Evolutionary conservation across 352 stramenopile species (phyloP).

Genomic region (Globisporangium perplexum): DNA sequence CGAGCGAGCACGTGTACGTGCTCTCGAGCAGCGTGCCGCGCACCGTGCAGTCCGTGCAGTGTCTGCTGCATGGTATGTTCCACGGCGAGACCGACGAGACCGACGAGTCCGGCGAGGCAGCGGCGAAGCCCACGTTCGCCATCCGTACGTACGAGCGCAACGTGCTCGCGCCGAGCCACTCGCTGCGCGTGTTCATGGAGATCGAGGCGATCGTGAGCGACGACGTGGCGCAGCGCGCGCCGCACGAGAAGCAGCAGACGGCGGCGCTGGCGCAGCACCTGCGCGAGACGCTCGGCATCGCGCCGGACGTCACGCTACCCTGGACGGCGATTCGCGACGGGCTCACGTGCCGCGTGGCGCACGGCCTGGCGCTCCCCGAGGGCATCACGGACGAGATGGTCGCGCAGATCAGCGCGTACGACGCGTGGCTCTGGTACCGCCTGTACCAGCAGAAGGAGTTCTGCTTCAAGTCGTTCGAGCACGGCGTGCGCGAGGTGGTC

Average conservation of each 20-base stretch:
- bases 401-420: slow-evolving; percentile 50
- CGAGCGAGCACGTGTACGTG: slow-evolving; percentile 59
- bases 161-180: slow-evolving; percentile 50
- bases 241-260: slow-evolving; percentile 25
- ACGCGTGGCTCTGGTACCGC: slow-evolving; percentile 78
- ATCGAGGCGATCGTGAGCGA: slow-evolving; percentile 58
- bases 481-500: slow-evolving; percentile 58
- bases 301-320: slow-evolving; percentile 37
- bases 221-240: slow-evolving; percentile 29
- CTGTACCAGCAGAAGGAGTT: slow-evolving; percentile 62
- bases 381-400: slow-evolving; percentile 62
- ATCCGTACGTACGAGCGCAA: slow-evolving; percentile 66
- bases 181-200: slow-evolving; percentile 64
- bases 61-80: slow-evolving; percentile 68
- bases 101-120: not conserved
- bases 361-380: slow-evolving; percentile 57
- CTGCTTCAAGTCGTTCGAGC: slow-evolving; percentile 53
- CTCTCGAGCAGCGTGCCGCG: slow-evolving; percentile 71
- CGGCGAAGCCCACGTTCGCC: slow-evolving; percentile 29
- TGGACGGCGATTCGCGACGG: slow-evolving; percentile 72
- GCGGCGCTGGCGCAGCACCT: slow-evolving; percentile 30
- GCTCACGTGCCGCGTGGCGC: slow-evolving; percentile 56
- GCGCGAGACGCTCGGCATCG: slow-evolving; percentile 37
- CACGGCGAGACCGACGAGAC: slow-evolving; percentile 20
- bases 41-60: slow-evolving; percentile 76